Evolutionary conservation across 2,329 filamentous ascomycete genomes (phyloP), one percentile per base, ranked within the genome.

Genomic region (Elsinoe perseae): DNA sequence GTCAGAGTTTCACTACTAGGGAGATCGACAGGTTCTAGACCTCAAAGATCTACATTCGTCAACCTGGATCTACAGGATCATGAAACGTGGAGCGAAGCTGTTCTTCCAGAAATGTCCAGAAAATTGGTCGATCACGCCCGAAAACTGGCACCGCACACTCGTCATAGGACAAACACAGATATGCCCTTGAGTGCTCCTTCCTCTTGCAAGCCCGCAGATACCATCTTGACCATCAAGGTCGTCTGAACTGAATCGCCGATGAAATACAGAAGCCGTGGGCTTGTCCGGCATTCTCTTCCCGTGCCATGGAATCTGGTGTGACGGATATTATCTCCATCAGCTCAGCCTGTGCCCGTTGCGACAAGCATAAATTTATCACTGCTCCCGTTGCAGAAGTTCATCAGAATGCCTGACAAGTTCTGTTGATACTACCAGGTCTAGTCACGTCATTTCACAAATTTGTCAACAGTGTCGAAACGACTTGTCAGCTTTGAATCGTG

Each of bases 51-150:
- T 27, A 12, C 52, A 42, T 30, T 42, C 23, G 16, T 54, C 36
- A 25, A 32, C 20, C 32, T 28, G 34, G 21, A 54, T 43, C 52
- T 52, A 30, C 48, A 28, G 23, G 30, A 52, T n/a, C 48, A 10
- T 27, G 48, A 52, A 52, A 52, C 48, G 30, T 52, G 48, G 44
- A 32, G 44, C 44, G 44, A 27, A 44, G 23, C 14, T 18, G 18
- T 32, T 14, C 30, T 38, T 34, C 48, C 48, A 52, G 48, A 52
- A 52, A 52, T 36, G 48, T 18, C 16, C 3, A 27, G 14, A 25
- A 36, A 14, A 10, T 10, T 4, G 9, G 48, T 36, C 48, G 48
- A 52, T 52, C 48, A 52, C 20, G 4, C 2, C 18, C 12, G 4
- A 36, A 30, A 18, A 9, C 16, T 18, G 40, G 40, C 40, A 16